Base-by-base conservation (phyloP, 2,329 filamentous ascomycete genomes). In the Pyrenochaeta sp. region DNA sequence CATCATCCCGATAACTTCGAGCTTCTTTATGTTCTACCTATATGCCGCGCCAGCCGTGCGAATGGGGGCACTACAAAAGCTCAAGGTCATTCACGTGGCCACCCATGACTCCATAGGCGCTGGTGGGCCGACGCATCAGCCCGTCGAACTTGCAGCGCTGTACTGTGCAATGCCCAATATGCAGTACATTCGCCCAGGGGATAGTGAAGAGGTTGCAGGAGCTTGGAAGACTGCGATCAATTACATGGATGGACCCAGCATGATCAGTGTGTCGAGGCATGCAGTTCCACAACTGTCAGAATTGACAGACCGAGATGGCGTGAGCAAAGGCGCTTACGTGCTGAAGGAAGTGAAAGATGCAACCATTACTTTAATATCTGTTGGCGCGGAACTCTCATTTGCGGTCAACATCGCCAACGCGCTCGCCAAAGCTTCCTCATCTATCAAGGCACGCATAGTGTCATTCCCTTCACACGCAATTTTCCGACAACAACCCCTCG, bases 1-100 rank as follows among this genome's bases (percentile, higher is more conserved):
- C 11, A 63, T 67, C 39, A 56, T 68, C 12, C 67, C 64, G 9
- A 72, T 86, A 31, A 87, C 85, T 1, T 82, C 82, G 0, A 82
- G 79, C 7, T 88, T 87, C 74, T 87, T 87, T 76, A 87, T 88
- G 83, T 87, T 87, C 70, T 87, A 87, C 63, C 71, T 83, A 7
- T 83, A 84, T 54, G 84, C 83, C 17, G 85, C 85, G 0, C 81
- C 84, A 0, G 85, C 80, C 7, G 79, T 87, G 2, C 82, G 85
- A 7, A 87, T 87, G 85, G 84, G 83, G 6, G 85, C 84, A 10
- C 75, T 86, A 2, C 81, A 84, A 43, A 71, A 78, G 37, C 79
- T 87, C 2, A 83, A 84, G 47, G 75, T 79, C 29, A 87, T 88
- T 49, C 85, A 87, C 64, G 78, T 82, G 29, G 85, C 85, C 2